Percentiles rank a stretch among this genome's conserved stretches.
Conservation (phyloP, 2,329 filamentous ascomycete genomes). For the Blastomyces silverae region DNA sequence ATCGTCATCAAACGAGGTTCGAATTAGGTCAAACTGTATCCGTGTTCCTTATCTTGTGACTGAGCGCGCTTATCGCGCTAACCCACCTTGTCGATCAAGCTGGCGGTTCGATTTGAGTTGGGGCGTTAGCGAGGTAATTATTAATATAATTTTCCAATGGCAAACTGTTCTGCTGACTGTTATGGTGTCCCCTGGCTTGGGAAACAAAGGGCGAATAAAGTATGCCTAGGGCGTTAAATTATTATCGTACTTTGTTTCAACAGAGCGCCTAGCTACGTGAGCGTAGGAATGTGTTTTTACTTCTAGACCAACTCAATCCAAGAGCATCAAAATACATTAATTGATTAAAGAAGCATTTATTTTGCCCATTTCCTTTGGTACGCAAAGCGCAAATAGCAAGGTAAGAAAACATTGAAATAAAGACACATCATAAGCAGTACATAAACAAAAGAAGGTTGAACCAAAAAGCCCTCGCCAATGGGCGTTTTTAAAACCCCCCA, state of each 20-base stretch:
- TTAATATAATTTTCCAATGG: too few relatives aligned
- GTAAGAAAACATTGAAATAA: neutral
- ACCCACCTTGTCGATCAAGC: neutral
- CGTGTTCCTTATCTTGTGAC: neutral
- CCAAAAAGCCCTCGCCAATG: neutral
- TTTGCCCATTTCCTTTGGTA: neutral
- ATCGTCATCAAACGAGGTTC: neutral
- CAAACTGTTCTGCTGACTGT: too few relatives aligned
- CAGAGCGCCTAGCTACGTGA: too few relatives aligned
- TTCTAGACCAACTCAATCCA: neutral
- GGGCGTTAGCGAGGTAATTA: too few relatives aligned
- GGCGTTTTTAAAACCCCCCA: neutral
- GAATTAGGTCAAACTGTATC: too few relatives aligned
- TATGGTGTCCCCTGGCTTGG: too few relatives aligned
- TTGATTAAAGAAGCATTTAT: neutral
- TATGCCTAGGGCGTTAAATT: too few relatives aligned
- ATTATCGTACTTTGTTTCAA: too few relatives aligned
- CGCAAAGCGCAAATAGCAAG: neutral
- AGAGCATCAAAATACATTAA: neutral
- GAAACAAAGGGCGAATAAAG: too few relatives aligned
- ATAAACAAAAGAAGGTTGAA: neutral
- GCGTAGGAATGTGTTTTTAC: neutral
- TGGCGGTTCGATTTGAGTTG: too few relatives aligned
- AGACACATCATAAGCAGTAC: neutral
- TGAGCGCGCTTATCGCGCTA: neutral